phyloP scores from a whole-genome alignment of 495 filamentous ascomycete genomes.

The Cryomyces minteri region DNA sequence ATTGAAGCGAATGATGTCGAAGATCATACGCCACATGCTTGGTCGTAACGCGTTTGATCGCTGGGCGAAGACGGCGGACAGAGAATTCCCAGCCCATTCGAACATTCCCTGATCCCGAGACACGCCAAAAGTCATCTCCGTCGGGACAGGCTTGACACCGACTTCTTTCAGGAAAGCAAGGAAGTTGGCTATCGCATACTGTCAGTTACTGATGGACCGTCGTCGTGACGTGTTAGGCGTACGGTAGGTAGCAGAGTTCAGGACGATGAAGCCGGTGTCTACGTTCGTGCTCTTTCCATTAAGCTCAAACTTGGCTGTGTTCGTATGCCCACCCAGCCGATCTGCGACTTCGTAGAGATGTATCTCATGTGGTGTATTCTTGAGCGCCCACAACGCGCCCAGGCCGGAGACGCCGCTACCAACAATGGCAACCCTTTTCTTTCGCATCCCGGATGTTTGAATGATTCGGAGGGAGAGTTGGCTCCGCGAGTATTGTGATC shows the following conservation, averaged over 20 bases:
- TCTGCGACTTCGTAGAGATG: constrained; percentile 57
- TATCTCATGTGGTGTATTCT: constrained; percentile 52
- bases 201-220: not conserved
- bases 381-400: constrained; percentile 57
- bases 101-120: constrained; percentile 47
- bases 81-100: constrained; percentile 48
- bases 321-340: constrained; percentile 55
- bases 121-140: constrained; percentile 56
- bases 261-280: constrained; percentile 61
- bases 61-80: constrained; percentile 48
- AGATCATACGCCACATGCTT: constrained; percentile 56
- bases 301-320: constrained; percentile 44
- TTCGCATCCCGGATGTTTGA: constrained; percentile 5
- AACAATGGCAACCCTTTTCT: constrained; percentile 54
- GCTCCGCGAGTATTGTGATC: no score
- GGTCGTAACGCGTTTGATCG: constrained; percentile 39
- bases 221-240: constrained; percentile 13
- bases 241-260: constrained; percentile 65
- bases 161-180: constrained; percentile 46
- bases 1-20: constrained; percentile 67
- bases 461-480: no score
- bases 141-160: constrained; percentile 34
- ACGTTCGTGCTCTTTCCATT: constrained; percentile 40
- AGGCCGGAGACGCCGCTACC: constrained; percentile 64
- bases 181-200: constrained; percentile 38